A percentile compares a stretch with the other conserved stretches of the same genome.
These are phyloP conservation scores for Annulohypoxylon stygium DNA, from an alignment of 495 filamentous ascomycete genomes.

Conservation along the genomic window DNA sequence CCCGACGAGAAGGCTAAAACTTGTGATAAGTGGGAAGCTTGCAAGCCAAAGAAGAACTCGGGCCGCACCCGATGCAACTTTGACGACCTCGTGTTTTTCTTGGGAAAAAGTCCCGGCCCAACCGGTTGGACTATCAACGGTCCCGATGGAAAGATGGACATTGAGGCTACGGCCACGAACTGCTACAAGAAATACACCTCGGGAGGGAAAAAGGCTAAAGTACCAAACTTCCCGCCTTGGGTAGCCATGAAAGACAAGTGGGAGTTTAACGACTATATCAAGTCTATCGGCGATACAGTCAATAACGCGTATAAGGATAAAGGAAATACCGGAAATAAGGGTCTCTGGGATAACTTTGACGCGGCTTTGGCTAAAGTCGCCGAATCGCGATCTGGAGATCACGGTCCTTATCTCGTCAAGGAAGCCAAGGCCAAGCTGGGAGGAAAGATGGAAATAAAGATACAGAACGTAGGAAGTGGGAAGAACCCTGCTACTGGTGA, in stretches of 20 bases:
- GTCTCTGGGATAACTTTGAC: conserved; percentile 5
- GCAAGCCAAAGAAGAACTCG: conserved; percentile 4
- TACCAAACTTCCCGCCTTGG: conserved; percentile 7
- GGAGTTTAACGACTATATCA: conserved; percentile 14
- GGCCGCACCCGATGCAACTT: conserved; percentile 12
- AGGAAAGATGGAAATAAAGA: conserved; percentile 2
- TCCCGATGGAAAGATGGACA: conserved; percentile 1
- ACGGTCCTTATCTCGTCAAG: conserved; percentile 3
- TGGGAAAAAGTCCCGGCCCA: background rate
- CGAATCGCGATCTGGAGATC: conserved; percentile 5
- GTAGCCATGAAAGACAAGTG: conserved; percentile 5
- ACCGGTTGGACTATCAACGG: conserved; percentile 3
- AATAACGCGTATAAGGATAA: background rate
- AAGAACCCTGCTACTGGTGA: conserved; percentile 6
- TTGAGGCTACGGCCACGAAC: background rate
- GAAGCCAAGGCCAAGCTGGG: background rate
- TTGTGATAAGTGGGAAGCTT: background rate
- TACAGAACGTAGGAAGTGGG: background rate
- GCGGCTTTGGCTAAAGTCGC: background rate
- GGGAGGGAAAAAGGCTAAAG: background rate
- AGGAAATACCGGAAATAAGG: background rate
- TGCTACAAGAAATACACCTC: conserved; percentile 4
- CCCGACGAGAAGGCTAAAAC: background rate
- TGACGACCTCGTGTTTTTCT: conserved; percentile 5
- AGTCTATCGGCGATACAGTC: conserved; percentile 3